Percentiles rank a stretch among this genome's conserved stretches.
phyloP scores from a whole-genome alignment of 2,329 filamentous ascomycete species.

The Blastomyces emzantsi region DNA sequence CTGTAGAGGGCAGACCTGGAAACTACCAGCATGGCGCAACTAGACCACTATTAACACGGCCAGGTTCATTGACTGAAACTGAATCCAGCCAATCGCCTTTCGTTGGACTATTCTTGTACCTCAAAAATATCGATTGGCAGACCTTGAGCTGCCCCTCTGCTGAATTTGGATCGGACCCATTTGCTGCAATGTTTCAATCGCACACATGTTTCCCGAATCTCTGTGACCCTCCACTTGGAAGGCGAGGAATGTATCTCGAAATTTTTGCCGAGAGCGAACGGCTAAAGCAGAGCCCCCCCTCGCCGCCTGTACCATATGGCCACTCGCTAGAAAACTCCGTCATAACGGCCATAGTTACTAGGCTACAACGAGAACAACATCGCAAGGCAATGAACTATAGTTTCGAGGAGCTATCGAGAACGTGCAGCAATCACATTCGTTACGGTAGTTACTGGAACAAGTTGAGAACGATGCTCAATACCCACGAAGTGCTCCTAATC shows the following conservation, averaged over 20 bases:
- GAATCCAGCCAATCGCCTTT: slow-evolving; percentile 15
- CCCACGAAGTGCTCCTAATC: slow-evolving; percentile 17
- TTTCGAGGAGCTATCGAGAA: slow-evolving; percentile 15
- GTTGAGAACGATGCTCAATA: slow-evolving; percentile 14
- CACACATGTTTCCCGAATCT: slow-evolving; percentile 16
- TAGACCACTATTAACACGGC: slow-evolving; percentile 11
- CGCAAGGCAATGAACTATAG: slow-evolving; percentile 13
- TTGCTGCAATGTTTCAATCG: slow-evolving; percentile 17
- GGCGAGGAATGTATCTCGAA: slow-evolving; percentile 18
- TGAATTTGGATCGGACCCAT: slow-evolving; percentile 14
- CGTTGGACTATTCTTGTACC: slow-evolving; percentile 16
- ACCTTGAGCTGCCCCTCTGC: slow-evolving; percentile 14
- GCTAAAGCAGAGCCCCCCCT: slow-evolving; percentile 13
- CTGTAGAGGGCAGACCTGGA: slow-evolving; percentile 13
- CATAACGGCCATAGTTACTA: slow-evolving; percentile 13
- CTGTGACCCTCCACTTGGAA: slow-evolving; percentile 15
- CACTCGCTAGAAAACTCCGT: slow-evolving; percentile 12
- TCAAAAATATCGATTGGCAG: slow-evolving; percentile 17
- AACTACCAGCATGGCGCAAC: slow-evolving; percentile 11
- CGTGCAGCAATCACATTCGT: slow-evolving; percentile 16
- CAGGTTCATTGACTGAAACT: slow-evolving; percentile 8
- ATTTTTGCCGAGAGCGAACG: slow-evolving; percentile 15
- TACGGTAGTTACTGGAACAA: slow-evolving; percentile 18
- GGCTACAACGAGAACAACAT: slow-evolving; percentile 15
- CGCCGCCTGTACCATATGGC: slow-evolving; percentile 3